These are phyloP conservation scores for Nakataea oryzae DNA, from an alignment of 2,329 filamentous ascomycete genomes.

Conservation along the genomic window DNA sequence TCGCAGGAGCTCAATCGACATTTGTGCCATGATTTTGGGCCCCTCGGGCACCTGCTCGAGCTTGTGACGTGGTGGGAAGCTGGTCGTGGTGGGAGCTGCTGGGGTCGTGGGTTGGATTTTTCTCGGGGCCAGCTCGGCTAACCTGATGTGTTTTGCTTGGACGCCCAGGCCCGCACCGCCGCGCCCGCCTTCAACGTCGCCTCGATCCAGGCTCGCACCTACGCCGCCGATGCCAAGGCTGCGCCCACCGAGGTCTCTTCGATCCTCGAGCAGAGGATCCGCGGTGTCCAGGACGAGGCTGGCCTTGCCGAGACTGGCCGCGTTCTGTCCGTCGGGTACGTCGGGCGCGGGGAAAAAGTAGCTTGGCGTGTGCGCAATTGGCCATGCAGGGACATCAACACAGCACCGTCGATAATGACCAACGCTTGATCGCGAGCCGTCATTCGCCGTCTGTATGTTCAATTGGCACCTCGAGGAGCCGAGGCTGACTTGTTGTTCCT, in stretches of 20 bases:
- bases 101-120: constrained; percentile 5
- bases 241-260: constrained; percentile 96
- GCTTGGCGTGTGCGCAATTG: neutral
- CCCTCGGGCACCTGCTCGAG: constrained; percentile 23
- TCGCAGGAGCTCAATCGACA: constrained; percentile 26
- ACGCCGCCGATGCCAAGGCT: constrained; percentile 90
- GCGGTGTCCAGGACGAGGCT: constrained; percentile 95
- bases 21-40: constrained; percentile 17
- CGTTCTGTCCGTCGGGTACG: constrained; percentile 98
- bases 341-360: constrained; percentile 17
- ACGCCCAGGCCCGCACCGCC: constrained; percentile 70
- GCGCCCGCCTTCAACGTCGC: constrained; percentile 65
- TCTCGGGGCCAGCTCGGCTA: constrained; percentile 12
- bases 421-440: neutral
- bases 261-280: constrained; percentile 98
- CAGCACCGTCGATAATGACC: neutral
- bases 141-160: constrained; percentile 27
- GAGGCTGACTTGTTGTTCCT: constrained; percentile 16
- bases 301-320: constrained; percentile 96
- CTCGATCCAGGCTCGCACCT: constrained; percentile 68
- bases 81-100: constrained; percentile 15
- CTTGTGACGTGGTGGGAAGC: constrained; percentile 13
- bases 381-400: neutral
- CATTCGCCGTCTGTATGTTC: neutral
- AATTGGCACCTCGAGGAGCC: neutral